Evolutionary conservation across 257 asterid genomes (phyloP).

Genomic region (Solanum bukasovii): DNA sequence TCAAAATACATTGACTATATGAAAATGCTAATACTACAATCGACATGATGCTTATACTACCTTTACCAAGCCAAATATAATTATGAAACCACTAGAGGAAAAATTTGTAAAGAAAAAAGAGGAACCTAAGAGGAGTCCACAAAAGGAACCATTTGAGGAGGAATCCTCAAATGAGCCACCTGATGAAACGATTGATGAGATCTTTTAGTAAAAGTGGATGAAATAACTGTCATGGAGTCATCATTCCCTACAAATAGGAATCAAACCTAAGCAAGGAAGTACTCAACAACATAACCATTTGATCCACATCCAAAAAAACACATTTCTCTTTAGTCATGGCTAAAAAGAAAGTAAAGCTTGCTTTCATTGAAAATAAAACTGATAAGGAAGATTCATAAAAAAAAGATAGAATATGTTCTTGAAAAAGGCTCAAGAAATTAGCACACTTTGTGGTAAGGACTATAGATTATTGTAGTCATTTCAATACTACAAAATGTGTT

Average conservation of each 20-base stretch:
- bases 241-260: background rate
- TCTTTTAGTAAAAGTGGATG: background rate
- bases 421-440: background rate
- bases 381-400: background rate
- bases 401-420: background rate
- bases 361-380: background rate
- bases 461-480: background rate
- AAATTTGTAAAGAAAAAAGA: too few relatives aligned
- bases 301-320: background rate
- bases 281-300: background rate
- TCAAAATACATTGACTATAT: background rate
- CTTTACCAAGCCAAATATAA: background rate
- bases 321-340: background rate
- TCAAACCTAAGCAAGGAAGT: background rate
- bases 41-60: background rate
- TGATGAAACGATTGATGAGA: background rate
- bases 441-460: background rate
- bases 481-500: background rate
- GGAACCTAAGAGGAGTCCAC: background rate
- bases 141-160: background rate
- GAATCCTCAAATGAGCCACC: background rate
- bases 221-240: background rate
- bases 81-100: background rate
- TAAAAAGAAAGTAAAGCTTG: too few relatives aligned
- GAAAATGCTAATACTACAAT: background rate